Evolutionary conservation across 2,329 filamentous ascomycete species (phyloP), one percentile per base, ranked within the genome.

Genomic region (Phialophora expanda): DNA sequence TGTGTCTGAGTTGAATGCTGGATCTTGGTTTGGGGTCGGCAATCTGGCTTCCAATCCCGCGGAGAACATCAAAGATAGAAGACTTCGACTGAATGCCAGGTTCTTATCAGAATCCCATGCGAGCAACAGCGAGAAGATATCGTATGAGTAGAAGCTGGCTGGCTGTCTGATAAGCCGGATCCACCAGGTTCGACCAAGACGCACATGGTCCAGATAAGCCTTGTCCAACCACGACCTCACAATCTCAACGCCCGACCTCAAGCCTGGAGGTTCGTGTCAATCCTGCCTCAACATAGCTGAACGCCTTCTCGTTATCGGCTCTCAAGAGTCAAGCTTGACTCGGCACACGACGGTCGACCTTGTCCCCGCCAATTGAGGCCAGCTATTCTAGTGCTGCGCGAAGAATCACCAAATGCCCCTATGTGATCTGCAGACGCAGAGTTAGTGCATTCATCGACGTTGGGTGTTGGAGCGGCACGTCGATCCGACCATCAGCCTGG

Each of bases 131-230:
- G 56, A 55, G 9, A 44, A 46, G 44, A 32, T 55, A 34, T 22
- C 17, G 54, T 22, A 30, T 30, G 55, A 30, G 41, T 2, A 24
- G 24, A 24, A 24, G 24, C 24, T 24, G 24, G 24, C 38, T 51
- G 20, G 17, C 38, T 60, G 44, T 59, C 62, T 58, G 62, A 65
- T 65, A 65, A 68, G 66, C 46, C 38, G 62, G 66, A 20, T 68
- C 62, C 66, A 68, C 62, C 54, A 56, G 50, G 48, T 55, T 58
- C 34, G 28, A 32, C 66, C 22, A 26, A 57, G 41, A 38, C 26
- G 32, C 44, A 50, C 54, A 65, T 65, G 53, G 54, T 34, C 46
- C 56, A 62, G 66, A 68, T 68, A 68, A 68, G 62, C 58, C 62
- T 61, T 30, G 60, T 57, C 62, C 66, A 65, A 68, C 66, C 66